phyloP scores from a whole-genome alignment of 2,329 filamentous ascomycete species.

The Pestalotiopsis sp. region DNA sequence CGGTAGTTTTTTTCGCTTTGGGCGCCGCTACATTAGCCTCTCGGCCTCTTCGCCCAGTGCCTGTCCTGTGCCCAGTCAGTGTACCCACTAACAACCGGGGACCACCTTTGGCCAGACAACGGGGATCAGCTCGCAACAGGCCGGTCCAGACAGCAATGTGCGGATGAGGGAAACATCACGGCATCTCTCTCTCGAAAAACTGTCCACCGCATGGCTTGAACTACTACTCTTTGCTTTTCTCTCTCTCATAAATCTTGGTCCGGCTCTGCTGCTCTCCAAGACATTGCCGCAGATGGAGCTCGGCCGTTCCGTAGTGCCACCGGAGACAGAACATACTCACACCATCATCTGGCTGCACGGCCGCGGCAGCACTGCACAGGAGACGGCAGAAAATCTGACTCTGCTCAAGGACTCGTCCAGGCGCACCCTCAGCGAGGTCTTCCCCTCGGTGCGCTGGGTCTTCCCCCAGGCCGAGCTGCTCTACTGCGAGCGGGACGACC shows the following conservation, averaged over 20 bases:
- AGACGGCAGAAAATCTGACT: conserved; percentile 34
- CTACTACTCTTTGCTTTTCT: neutral
- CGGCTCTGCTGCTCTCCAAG: neutral
- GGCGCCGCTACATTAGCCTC: conserved; percentile 1
- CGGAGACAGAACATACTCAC: conserved; percentile 36
- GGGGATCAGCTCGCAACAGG: conserved; percentile 1
- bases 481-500: conserved; percentile 27
- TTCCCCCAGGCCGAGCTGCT: conserved; percentile 46
- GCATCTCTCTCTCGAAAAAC: neutral
- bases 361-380: conserved; percentile 42
- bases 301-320: conserved; percentile 11
- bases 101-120: neutral
- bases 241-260: too few relatives aligned
- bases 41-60: neutral
- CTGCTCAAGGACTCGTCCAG: conserved; percentile 33
- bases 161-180: neutral
- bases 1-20: neutral
- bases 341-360: conserved; percentile 50
- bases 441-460: conserved; percentile 52
- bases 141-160: neutral
- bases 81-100: neutral
- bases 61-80: neutral
- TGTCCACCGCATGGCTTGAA: neutral
- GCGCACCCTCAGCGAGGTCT: conserved; percentile 39
- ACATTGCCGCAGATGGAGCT: conserved; percentile 10